Evolutionary conservation across 768 basidiomycete genomes (phyloP), one percentile per base, ranked within the genome.

Genomic region (Russula lepida): DNA sequence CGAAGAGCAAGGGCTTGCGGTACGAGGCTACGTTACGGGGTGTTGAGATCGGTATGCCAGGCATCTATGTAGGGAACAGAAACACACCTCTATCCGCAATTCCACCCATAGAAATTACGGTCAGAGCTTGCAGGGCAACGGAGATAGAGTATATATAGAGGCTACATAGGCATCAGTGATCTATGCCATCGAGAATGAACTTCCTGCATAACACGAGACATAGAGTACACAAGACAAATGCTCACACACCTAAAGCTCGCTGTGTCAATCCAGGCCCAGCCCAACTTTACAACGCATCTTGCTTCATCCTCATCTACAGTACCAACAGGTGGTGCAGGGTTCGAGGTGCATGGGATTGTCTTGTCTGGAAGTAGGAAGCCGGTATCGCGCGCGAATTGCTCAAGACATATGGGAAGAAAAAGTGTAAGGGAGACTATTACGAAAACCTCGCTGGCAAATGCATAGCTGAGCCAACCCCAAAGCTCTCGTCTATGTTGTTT

Each of bases 61-160:
- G n/a, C 17, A 21, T 41, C 1, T 4, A 27, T 48, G 0, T 21
- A 13, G 27, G 28, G 17, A 35, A 54, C 25, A 35, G 44, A 46
- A 43, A 78, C 89, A 60, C 67, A 95, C 93, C 85, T 64, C 89
- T 84, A 73, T 98, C 92, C 1, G 95, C 95, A 58, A 95, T 85
- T 17, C 84, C 84, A 7, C 92, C 92, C 79, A 97, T 89, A 6
- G 95, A 94, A 58, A 99, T 93, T 41, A 99, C 93, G 0, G 88
- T 91, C n/a, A 98, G 68, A 0, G 94, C 95, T 70, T 98, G 95
- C 0, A 95, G 72, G 0, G 88, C 87, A 1, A 98, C 95, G 0
- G 90, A 92, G 15, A 85, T 76, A 0, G 95, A 97, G 72, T 92
- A 89, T 32, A 87, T 81, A 69, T 95, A 94, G 37, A 99, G 77